Conservation (phyloP, 331 rosid species). For the Erythrophleum ivorense region DNA sequence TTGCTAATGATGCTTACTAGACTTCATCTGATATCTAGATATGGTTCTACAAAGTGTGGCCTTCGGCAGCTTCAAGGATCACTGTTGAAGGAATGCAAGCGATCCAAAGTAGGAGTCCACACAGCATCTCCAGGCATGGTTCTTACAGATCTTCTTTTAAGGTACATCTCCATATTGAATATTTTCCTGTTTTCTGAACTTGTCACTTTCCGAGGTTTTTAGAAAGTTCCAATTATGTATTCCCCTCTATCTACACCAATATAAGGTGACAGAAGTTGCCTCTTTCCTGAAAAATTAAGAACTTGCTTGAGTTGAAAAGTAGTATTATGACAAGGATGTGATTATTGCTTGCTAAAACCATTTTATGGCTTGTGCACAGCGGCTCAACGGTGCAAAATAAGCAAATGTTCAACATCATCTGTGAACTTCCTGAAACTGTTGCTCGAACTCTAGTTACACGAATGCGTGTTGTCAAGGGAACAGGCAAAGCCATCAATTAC, state of each 20-base stretch:
- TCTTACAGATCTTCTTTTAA: conserved; percentile 91
- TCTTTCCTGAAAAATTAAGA: not conserved
- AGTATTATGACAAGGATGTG: not conserved
- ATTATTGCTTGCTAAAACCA: conserved; percentile 23
- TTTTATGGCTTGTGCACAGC: conserved; percentile 50
- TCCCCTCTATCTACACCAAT: not conserved
- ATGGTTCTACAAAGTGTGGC: conserved; percentile 96
- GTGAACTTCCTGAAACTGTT: conserved; percentile 97
- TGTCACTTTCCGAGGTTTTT: not conserved
- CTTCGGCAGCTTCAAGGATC: conserved; percentile 98
- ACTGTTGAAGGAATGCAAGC: conserved; percentile 79
- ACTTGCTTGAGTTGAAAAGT: conserved; percentile 10
- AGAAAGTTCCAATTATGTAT: not conserved
- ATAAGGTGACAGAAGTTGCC: not conserved
- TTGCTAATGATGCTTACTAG: conserved; percentile 35
- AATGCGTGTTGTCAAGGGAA: conserved; percentile 93
- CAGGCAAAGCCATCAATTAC: conserved; percentile 90
- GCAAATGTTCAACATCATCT: conserved; percentile 88
- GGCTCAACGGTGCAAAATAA: conserved; percentile 88
- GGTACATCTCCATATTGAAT: conserved; percentile 53
- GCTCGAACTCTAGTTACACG: conserved; percentile 97
- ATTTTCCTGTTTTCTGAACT: conserved; percentile 20
- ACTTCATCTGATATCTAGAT: conserved; percentile 51
- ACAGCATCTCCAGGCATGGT: conserved; percentile 99
- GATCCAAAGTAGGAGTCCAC: conserved; percentile 86